Conservation (phyloP, 768 basidiomycete species). For the Vishniacozyma victoriae region DNA sequence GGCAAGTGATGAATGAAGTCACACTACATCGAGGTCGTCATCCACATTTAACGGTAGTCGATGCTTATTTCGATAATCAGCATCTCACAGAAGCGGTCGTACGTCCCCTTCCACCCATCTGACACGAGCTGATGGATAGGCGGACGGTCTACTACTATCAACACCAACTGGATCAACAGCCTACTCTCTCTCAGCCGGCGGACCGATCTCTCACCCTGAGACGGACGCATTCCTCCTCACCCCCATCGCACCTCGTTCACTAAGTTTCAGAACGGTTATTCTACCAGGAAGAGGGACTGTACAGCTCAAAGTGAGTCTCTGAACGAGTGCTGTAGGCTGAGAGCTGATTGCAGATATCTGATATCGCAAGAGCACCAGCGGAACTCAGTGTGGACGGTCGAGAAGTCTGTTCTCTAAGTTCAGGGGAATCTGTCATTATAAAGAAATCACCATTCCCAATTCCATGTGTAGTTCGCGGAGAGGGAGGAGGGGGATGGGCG, state of each 20-base stretch:
- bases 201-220: constrained; percentile 91
- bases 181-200: constrained; percentile 90
- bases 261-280: constrained; percentile 85
- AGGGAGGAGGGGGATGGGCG: constrained; percentile 88
- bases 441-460: constrained; percentile 82
- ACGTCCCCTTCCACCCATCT: constrained; percentile 45
- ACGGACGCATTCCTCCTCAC: constrained; percentile 83
- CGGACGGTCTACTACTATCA: constrained; percentile 87
- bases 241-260: constrained; percentile 88
- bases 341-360: constrained; percentile 61
- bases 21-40: constrained; percentile 85
- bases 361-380: constrained; percentile 74
- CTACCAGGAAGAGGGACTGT: constrained; percentile 57
- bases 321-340: neutral
- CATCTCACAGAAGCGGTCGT: constrained; percentile 94
- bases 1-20: constrained; percentile 98
- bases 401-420: constrained; percentile 70
- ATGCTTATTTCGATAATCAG: constrained; percentile 88
- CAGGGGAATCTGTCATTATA: constrained; percentile 79
- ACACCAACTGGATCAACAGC: constrained; percentile 96
- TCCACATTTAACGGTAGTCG: constrained; percentile 86
- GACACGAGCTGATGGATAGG: constrained; percentile 51
- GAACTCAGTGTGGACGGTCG: constrained; percentile 93
- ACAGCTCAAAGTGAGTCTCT: constrained; percentile 42
- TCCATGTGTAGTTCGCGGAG: constrained; percentile 66